Conservation (phyloP, 2,329 filamentous ascomycete genomes). For the Fusarium annulatum region DNA sequence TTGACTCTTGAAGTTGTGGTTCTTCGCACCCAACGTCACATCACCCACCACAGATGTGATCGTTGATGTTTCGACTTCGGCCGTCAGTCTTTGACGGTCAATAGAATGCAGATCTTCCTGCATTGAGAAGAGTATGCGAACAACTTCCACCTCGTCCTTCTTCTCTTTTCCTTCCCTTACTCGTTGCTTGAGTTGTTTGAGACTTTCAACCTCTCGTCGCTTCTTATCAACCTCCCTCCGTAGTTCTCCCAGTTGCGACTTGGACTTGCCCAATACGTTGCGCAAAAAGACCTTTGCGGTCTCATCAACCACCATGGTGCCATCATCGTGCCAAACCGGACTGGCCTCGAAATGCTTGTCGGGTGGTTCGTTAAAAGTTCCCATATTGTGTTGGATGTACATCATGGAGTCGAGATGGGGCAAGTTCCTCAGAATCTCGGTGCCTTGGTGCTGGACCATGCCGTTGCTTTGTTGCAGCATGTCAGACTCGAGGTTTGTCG, state of each 20-base stretch:
- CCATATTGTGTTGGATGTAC: constrained; percentile 94
- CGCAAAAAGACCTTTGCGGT: constrained; percentile 88
- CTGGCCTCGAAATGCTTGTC: constrained; percentile 93
- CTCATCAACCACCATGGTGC: constrained; percentile 86
- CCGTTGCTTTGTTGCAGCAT: constrained; percentile 79
- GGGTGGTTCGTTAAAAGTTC: constrained; percentile 82
- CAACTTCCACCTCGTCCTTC: constrained; percentile 86
- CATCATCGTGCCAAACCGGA: constrained; percentile 96
- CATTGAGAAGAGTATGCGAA: constrained; percentile 82
- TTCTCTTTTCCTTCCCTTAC: constrained; percentile 88
- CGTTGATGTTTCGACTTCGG: constrained; percentile 92
- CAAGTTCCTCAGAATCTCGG: constrained; percentile 88
- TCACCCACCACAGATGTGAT: constrained; percentile 94
- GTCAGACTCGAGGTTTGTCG: constrained; percentile 81
- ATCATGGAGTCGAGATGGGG: constrained; percentile 95
- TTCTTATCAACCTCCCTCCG: constrained; percentile 88
- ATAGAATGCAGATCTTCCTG: constrained; percentile 88
- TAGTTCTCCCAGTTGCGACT: constrained; percentile 82
- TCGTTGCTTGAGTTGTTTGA: constrained; percentile 77
- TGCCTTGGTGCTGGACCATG: constrained; percentile 76
- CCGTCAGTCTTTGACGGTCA: constrained; percentile 85
- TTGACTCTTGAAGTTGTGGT: constrained; percentile 98
- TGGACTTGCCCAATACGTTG: constrained; percentile 92
- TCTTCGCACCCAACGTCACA: constrained; percentile 89
- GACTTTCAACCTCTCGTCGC: constrained; percentile 82